phyloP scores from a whole-genome alignment of 2,329 filamentous ascomycete genomes.

The Sporothrix mexicana region DNA sequence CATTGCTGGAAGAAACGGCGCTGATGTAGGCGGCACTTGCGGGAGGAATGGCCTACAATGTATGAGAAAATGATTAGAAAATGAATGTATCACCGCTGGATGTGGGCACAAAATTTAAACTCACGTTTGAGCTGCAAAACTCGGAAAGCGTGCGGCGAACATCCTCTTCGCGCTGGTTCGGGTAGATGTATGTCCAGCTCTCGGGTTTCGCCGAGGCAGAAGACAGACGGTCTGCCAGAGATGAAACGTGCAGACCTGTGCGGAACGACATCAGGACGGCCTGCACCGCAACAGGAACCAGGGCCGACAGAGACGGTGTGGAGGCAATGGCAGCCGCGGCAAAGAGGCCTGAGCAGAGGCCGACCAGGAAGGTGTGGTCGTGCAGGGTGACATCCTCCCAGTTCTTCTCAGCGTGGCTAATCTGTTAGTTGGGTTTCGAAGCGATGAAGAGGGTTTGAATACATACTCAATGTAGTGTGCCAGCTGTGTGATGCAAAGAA shows the following conservation, averaged over 20 bases:
- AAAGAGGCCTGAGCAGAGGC: slow-evolving; percentile 72
- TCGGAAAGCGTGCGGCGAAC: slow-evolving; percentile 57
- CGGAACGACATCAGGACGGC: slow-evolving; percentile 71
- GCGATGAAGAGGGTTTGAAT: not conserved
- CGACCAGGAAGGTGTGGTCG: slow-evolving; percentile 62
- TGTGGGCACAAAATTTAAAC: slow-evolving; percentile 36
- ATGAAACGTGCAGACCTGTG: slow-evolving; percentile 62
- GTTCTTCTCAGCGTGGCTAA: slow-evolving; percentile 60
- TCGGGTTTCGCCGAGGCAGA: slow-evolving; percentile 54
- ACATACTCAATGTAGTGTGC: slow-evolving; percentile 72
- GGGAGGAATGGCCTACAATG: slow-evolving; percentile 49
- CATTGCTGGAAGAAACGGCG: slow-evolving; percentile 54
- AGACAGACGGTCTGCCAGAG: slow-evolving; percentile 55
- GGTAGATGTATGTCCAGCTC: slow-evolving; percentile 71
- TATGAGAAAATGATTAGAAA: too few species aligned
- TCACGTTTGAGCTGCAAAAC: slow-evolving; percentile 64
- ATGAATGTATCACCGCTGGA: too few species aligned
- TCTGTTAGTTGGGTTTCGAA: slow-evolving; percentile 41
- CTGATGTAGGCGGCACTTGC: slow-evolving; percentile 61
- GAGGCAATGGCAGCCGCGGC: slow-evolving; percentile 72
- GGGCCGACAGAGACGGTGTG: slow-evolving; percentile 64
- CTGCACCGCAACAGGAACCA: slow-evolving; percentile 68
- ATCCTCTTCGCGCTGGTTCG: slow-evolving; percentile 59
- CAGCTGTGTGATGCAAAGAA: slow-evolving; percentile 69
- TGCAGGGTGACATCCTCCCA: slow-evolving; percentile 58